Percentiles rank a stretch among this genome's conserved stretches.
These are phyloP conservation scores for Bipolaris sorokiniana DNA, from an alignment of 2,329 filamentous ascomycete genomes.

Conservation along the genomic window DNA sequence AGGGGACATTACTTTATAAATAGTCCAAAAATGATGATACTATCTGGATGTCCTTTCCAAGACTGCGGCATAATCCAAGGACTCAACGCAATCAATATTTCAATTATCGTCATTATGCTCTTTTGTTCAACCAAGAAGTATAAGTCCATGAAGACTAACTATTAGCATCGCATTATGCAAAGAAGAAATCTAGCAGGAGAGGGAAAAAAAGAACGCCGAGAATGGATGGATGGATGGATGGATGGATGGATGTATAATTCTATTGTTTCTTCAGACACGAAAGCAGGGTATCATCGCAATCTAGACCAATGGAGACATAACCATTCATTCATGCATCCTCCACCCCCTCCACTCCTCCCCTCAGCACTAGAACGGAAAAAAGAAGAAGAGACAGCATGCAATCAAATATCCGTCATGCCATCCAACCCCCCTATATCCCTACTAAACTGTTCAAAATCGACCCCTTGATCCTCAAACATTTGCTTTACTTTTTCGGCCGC, in stretches of 20 bases:
- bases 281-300: slow-evolving; percentile 3
- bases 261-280: not conserved
- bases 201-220: not conserved
- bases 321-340: not conserved
- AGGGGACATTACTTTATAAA: too few species aligned
- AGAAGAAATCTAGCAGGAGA: not conserved
- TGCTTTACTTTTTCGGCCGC: slow-evolving; percentile 76
- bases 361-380: not conserved
- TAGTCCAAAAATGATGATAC: not conserved
- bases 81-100: too few species aligned
- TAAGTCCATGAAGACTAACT: not conserved
- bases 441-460: slow-evolving; percentile 86
- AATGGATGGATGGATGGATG: too few species aligned
- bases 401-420: slow-evolving; percentile 39
- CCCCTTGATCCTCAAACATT: slow-evolving; percentile 73
- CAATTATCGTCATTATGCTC: not conserved
- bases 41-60: not conserved
- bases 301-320: not conserved
- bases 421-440: slow-evolving; percentile 68
- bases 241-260: not conserved
- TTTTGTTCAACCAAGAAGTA: not conserved
- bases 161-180: not conserved
- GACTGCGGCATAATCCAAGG: too few species aligned
- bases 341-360: not conserved
- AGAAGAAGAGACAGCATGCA: not conserved